These are phyloP conservation scores for Schizonepeta tenuifolia DNA, from an alignment of 257 asterid genomes.

Conservation along the genomic window DNA sequence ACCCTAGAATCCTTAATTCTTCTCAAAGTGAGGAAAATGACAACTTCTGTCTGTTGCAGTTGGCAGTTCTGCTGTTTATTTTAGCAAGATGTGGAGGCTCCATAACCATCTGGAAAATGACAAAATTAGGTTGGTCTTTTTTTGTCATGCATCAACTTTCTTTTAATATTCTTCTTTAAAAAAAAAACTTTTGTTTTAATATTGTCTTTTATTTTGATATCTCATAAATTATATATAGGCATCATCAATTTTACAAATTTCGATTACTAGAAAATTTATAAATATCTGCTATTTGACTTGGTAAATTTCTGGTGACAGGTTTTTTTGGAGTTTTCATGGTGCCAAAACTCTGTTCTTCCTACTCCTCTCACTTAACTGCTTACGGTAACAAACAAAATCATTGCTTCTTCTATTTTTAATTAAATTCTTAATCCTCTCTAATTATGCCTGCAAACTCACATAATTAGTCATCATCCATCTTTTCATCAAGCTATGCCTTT, in stretches of 20 bases:
- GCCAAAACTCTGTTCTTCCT: conserved; percentile 79
- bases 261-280: too few species aligned
- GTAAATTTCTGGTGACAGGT: conserved; percentile 46
- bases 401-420: neutral
- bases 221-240: too few species aligned
- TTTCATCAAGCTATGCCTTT: neutral
- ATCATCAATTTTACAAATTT: too few species aligned
- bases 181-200: too few species aligned
- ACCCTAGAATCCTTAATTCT: neutral
- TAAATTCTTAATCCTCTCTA: neutral
- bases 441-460: neutral
- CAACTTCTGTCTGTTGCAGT: conserved; percentile 50
- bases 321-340: conserved; percentile 78
- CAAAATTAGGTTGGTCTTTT: conserved; percentile 67
- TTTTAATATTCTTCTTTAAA: too few species aligned
- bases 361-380: conserved; percentile 67
- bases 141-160: too few species aligned
- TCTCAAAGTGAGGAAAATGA: conserved; percentile 29
- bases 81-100: conserved; percentile 89
- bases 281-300: neutral
- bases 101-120: conserved; percentile 87
- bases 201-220: too few species aligned
- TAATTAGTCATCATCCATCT: neutral
- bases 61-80: conserved; percentile 79
- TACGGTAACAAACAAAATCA: conserved; percentile 49